Percentiles rank a stretch among this genome's conserved stretches.
These are phyloP conservation scores for Craterostigma plantagineum DNA, from an alignment of 257 asterid genomes.

Conservation along the genomic window DNA sequence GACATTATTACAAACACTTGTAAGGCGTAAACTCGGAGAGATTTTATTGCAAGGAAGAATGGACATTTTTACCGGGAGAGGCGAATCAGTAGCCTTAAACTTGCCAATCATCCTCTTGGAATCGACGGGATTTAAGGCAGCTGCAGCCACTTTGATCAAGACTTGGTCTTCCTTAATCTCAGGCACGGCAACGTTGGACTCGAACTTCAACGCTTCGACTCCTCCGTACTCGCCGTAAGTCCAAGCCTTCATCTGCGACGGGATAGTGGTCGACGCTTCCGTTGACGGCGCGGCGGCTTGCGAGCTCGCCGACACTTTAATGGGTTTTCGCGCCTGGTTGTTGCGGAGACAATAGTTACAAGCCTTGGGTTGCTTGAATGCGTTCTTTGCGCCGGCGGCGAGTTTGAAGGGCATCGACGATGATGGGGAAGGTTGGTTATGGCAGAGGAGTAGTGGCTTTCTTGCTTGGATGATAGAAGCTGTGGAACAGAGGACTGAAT, in stretches of 20 bases:
- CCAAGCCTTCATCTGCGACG: conserved; percentile 80
- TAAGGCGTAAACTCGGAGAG: not conserved
- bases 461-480: conserved; percentile 21
- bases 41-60: not conserved
- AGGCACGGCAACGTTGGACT: conserved; percentile 40
- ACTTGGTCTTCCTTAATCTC: conserved; percentile 56
- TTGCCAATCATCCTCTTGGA: conserved; percentile 61
- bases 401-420: not conserved
- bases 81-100: conserved; percentile 83
- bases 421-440: conserved; percentile 13
- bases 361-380: too few species aligned
- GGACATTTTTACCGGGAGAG: conserved; percentile 51
- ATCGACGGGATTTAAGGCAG: conserved; percentile 86
- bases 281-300: conserved; percentile 40
- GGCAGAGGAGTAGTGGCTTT: conserved; percentile 14
- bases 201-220: conserved; percentile 56
- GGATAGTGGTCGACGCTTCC: conserved; percentile 22
- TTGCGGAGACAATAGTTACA: too few species aligned
- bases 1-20: not conserved
- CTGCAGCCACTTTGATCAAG: conserved; percentile 67
- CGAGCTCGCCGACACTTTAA: conserved; percentile 32
- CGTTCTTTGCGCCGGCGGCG: too few species aligned
- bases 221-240: conserved; percentile 62
- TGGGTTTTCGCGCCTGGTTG: conserved; percentile 5
- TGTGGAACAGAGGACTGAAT: conserved; percentile 45